Conservation (phyloP, 768 basidiomycete species). For the Dentipellis sp. region DNA sequence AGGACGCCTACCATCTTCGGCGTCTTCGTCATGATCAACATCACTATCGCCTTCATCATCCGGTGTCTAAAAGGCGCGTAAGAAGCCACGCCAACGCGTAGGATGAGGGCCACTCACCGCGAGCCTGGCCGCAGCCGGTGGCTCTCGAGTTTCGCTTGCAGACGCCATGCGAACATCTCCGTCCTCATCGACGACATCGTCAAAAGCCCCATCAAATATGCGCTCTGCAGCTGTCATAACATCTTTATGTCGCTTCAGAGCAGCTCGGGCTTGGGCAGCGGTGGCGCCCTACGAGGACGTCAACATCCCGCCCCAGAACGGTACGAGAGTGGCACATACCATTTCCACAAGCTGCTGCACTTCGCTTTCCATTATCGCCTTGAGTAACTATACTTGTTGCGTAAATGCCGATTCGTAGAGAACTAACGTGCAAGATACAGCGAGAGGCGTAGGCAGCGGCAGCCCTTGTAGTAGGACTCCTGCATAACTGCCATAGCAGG, state of each 20-base stretch:
- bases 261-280: slow-evolving; percentile 70
- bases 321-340: slow-evolving; percentile 13
- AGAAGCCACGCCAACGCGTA: not conserved
- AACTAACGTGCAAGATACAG: no score
- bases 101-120: slow-evolving; percentile 5
- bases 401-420: no score
- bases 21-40: slow-evolving; percentile 29
- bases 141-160: slow-evolving; percentile 1
- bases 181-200: slow-evolving; percentile 55
- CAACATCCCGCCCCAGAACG: not conserved
- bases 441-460: no score
- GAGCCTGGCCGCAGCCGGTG: not conserved
- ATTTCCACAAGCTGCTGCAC: slow-evolving; percentile 28
- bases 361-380: slow-evolving; percentile 23
- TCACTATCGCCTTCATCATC: slow-evolving; percentile 44
- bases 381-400: no score
- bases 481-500: no score
- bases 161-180: slow-evolving; percentile 18
- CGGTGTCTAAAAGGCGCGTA: slow-evolving; percentile 37
- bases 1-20: slow-evolving; percentile 31
- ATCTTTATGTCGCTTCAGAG: slow-evolving; percentile 74
- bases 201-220: slow-evolving; percentile 79
- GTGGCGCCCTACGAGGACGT: slow-evolving; percentile 64
- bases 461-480: no score
- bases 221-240: slow-evolving; percentile 88